A percentile compares a stretch with the other conserved stretches of the same genome.
Conservation (phyloP, 768 basidiomycete genomes). For the Suillus hirtellus region DNA sequence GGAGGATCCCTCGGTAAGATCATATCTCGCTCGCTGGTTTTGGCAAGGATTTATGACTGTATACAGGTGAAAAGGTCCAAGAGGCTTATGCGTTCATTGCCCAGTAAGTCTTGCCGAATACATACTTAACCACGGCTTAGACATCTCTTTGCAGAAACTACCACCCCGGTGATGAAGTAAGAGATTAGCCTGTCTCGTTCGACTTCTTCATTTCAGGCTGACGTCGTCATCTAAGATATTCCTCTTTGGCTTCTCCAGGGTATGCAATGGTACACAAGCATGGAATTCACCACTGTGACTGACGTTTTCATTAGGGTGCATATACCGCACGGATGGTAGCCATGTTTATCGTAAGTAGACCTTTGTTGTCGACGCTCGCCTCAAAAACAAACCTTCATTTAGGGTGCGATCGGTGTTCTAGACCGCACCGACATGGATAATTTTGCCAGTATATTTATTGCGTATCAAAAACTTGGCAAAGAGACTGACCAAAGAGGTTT, state of each 20-base stretch:
- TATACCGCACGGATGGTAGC: slow-evolving; percentile 78
- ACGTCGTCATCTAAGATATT: slow-evolving; percentile 52
- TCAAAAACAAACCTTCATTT: not conserved
- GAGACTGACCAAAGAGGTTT: slow-evolving; percentile 46
- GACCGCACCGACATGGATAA: slow-evolving; percentile 72
- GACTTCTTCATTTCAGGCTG: slow-evolving; percentile 11
- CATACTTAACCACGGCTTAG: not conserved
- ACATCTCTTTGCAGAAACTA: slow-evolving; percentile 53
- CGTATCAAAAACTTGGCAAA: slow-evolving; percentile 64
- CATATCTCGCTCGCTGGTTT: not conserved
- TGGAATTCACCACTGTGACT: slow-evolving; percentile 9
- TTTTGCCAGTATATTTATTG: slow-evolving; percentile 62
- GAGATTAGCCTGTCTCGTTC: not conserved
- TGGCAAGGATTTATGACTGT: slow-evolving; percentile 10
- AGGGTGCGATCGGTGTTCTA: slow-evolving; percentile 74
- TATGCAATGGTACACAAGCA: slow-evolving; percentile 28
- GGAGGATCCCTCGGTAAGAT: slow-evolving; percentile 59
- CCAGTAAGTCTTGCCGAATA: slow-evolving; percentile 49
- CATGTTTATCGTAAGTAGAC: slow-evolving; percentile 57
- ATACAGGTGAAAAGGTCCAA: slow-evolving; percentile 67
- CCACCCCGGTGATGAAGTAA: slow-evolving; percentile 68
- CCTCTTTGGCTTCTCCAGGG: slow-evolving; percentile 76
- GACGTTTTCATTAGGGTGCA: slow-evolving; percentile 51
- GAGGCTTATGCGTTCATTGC: slow-evolving; percentile 81
- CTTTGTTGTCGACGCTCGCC: slow-evolving; percentile 8